These are phyloP conservation scores for Prunus padus DNA, from an alignment of 306 rosid species.

Conservation along the genomic window DNA sequence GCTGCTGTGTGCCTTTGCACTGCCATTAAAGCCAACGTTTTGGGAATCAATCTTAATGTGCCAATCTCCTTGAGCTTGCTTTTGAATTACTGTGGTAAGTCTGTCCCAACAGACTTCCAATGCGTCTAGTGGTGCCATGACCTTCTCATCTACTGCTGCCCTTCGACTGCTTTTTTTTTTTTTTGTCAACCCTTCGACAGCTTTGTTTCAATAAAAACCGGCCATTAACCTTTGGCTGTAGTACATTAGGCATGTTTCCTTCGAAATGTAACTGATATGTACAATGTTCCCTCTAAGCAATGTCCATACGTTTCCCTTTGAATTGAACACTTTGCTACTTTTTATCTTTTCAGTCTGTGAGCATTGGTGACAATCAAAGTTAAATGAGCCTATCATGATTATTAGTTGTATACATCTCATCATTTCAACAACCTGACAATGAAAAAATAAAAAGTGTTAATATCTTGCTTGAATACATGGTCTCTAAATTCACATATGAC, in stretches of 20 bases:
- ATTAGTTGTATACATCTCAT: too few relatives aligned
- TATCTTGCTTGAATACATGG: too few relatives aligned
- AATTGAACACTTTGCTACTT: not conserved
- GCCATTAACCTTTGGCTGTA: not conserved
- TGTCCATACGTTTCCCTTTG: not conserved
- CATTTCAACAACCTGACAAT: too few relatives aligned
- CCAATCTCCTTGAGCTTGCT: constrained; percentile 47
- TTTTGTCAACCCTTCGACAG: too few relatives aligned
- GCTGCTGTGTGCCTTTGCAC: constrained; percentile 63
- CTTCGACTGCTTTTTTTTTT: too few relatives aligned
- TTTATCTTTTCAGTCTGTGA: not conserved
- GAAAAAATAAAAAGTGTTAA: too few relatives aligned
- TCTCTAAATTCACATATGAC: too few relatives aligned
- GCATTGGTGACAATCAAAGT: not conserved
- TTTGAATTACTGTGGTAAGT: constrained; percentile 53
- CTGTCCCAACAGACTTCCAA: constrained; percentile 23
- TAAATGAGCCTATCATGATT: too few relatives aligned
- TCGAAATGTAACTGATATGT: not conserved
- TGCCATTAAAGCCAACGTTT: constrained; percentile 45
- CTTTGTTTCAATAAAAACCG: not conserved
- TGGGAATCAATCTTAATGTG: constrained; percentile 50
- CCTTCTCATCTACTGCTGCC: not conserved
- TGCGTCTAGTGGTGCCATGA: constrained; percentile 11
- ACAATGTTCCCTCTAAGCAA: not conserved
- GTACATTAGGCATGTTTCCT: not conserved